These are phyloP conservation scores for Penicillium sp. DNA, from an alignment of 2,329 filamentous ascomycete species.

Conservation along the genomic window DNA sequence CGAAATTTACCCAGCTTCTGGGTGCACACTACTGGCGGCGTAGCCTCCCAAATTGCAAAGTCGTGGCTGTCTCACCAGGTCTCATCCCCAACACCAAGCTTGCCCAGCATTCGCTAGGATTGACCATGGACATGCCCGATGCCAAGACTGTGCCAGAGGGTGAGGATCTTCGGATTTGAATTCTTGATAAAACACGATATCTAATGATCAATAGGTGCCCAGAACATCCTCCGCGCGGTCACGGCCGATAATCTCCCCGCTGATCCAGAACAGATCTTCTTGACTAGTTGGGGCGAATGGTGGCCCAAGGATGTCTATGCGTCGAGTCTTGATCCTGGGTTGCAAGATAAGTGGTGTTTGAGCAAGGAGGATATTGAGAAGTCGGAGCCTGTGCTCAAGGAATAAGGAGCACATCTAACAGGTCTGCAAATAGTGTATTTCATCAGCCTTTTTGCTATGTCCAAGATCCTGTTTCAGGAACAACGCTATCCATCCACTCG, in stretches of 20 bases:
- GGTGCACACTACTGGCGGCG: constrained; percentile 30
- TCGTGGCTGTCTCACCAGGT: constrained; percentile 28
- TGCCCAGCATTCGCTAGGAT: constrained; percentile 13
- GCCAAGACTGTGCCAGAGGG: constrained; percentile 28
- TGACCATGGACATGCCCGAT: constrained; percentile 27
- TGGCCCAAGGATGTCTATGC: constrained; percentile 29
- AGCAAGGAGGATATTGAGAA: constrained; percentile 27
- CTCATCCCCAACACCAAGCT: constrained; percentile 25
- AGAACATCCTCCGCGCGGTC: constrained; percentile 26
- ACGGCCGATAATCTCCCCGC: constrained; percentile 18
- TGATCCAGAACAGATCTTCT: constrained; percentile 27
- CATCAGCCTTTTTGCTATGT: not conserved
- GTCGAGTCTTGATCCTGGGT: constrained; percentile 18
- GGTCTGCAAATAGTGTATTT: not conserved
- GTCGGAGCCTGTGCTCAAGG: constrained; percentile 11
- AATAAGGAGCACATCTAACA: not conserved
- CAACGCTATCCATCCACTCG: not conserved
- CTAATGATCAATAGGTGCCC: constrained; percentile 20
- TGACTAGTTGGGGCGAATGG: constrained; percentile 34
- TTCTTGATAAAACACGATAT: not conserved
- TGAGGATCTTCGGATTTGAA: constrained; percentile 1
- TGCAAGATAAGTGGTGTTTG: constrained; percentile 30
- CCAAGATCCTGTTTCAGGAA: not conserved
- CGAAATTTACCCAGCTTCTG: constrained; percentile 26
- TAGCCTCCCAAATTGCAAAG: constrained; percentile 19